Percentiles rank a stretch among this genome's conserved stretches.
Conservation (phyloP, 1,284 basidiomycete species). For the Puccinia polysora region DNA sequence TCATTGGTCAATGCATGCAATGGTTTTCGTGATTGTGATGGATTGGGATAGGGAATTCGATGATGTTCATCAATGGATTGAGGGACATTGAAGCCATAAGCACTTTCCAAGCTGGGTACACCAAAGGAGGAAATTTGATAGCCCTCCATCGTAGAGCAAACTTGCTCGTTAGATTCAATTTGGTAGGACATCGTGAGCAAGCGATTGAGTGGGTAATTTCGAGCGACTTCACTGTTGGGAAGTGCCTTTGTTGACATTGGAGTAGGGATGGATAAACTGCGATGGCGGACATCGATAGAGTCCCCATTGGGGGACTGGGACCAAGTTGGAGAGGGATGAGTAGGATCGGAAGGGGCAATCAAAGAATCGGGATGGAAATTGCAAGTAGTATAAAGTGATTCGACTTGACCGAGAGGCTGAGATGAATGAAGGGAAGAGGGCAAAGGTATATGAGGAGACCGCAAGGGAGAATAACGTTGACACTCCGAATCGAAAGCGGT, state of each 20-base stretch:
- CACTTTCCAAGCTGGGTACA: slow-evolving; percentile 23
- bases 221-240: background rate
- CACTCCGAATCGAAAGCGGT: background rate
- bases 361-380: slow-evolving; percentile 12
- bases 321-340: slow-evolving; percentile 23
- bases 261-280: slow-evolving; percentile 28
- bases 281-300: slow-evolving; percentile 24
- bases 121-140: slow-evolving; percentile 16
- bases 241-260: slow-evolving; percentile 10
- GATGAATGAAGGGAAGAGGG: background rate
- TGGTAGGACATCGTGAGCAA: slow-evolving; percentile 14
- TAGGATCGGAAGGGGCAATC: slow-evolving; percentile 21
- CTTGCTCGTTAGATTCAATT: slow-evolving; percentile 17
- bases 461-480: background rate
- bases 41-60: background rate
- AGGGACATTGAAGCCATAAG: background rate
- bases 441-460: background rate
- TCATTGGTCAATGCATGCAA: background rate
- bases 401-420: background rate
- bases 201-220: slow-evolving; percentile 11
- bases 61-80: background rate
- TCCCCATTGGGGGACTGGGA: slow-evolving; percentile 24
- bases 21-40: background rate
- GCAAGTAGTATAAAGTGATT: slow-evolving; percentile 2
- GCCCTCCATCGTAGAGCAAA: slow-evolving; percentile 11